Evolutionary conservation across 192 early-diverging fungal species (phyloP), one percentile per base, ranked within the genome.

Genomic region (Funneliformis geosporum): DNA sequence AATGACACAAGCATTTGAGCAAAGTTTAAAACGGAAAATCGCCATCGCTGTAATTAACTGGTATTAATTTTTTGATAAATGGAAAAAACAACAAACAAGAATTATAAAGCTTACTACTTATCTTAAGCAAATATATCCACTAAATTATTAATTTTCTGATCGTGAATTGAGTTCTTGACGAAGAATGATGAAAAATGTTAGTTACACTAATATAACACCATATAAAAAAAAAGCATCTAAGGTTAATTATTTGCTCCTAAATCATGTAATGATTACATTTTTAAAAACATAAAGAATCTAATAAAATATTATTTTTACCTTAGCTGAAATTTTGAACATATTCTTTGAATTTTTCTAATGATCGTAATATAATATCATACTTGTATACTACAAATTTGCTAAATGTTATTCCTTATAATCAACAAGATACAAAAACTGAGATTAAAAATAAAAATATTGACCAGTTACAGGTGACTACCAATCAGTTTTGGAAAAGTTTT

Each of bases 131-230:
- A n/a, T 71, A 46, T 66, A 66, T 67, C 65, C 28, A 66, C 23
- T 33, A 39, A 18, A 39, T 39, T 18, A 67, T 67, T 39, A 47
- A 47, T 47, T 71, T 21, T n/a, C 1, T 14, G 43, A 71, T 8
- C 3, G 18, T 43, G 43, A 71, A 47, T 46, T 71, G 43, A 4
- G 43, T 46, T 14, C 40, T 71, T 71, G 43, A 14, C 1, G 25
- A n/a, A 5, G 7, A 47, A 71, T 71, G 28, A 8, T 71, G 2
- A 71, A 33, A 46, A 9, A 6, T 28, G 21, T n/a, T 33, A 27
- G 43, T 11, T 71, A n/a, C 25, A 71, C 12, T 8, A 71, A 71
- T 71, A 71, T 71, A 71, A 71, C 6, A 28, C 65, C 6, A 16
- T 67, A 39, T 39, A 33, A 2, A 8, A 25, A 28, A 67, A 18